These are phyloP conservation scores for Fragaria nilgerrensis DNA, from an alignment of 306 rosid genomes.

Conservation along the genomic window DNA sequence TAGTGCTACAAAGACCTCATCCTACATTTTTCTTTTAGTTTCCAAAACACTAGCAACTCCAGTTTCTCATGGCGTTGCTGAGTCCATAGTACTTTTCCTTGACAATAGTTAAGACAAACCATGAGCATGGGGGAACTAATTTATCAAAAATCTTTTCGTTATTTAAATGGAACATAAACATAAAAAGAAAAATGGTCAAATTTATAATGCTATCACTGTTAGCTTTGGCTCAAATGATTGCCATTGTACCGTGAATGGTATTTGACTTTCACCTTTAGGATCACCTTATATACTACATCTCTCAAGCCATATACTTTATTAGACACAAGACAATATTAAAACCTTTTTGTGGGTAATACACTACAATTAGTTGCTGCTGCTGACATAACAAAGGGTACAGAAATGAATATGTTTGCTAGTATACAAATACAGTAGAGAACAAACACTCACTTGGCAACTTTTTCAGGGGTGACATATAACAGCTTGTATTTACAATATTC, in stretches of 20 bases:
- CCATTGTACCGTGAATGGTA: neutral
- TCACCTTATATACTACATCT: neutral
- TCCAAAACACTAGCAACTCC: neutral
- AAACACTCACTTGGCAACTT: slow-evolving; percentile 80
- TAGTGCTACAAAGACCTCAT: neutral
- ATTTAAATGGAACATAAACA: neutral
- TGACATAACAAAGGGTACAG: slow-evolving; percentile 13
- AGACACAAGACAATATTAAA: neutral
- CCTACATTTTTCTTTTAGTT: neutral
- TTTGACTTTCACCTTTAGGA: neutral
- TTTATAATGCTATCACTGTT: neutral
- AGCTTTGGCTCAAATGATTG: neutral
- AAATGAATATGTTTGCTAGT: slow-evolving; percentile 24
- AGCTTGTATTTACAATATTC: slow-evolving; percentile 75
- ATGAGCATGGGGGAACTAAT: neutral
- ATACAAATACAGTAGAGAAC: slow-evolving; percentile 16
- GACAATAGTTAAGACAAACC: neutral
- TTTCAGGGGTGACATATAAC: slow-evolving; percentile 94
- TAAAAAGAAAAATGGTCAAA: too few relatives aligned
- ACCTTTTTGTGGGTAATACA: neutral
- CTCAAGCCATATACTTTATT: neutral
- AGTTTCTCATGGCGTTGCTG: neutral
- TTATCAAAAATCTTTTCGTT: neutral
- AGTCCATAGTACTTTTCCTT: neutral
- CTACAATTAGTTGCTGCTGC: slow-evolving; percentile 4